These are phyloP conservation scores for Pichia scutulata DNA, from an alignment of 805 yeast species.

Conservation along the genomic window DNA sequence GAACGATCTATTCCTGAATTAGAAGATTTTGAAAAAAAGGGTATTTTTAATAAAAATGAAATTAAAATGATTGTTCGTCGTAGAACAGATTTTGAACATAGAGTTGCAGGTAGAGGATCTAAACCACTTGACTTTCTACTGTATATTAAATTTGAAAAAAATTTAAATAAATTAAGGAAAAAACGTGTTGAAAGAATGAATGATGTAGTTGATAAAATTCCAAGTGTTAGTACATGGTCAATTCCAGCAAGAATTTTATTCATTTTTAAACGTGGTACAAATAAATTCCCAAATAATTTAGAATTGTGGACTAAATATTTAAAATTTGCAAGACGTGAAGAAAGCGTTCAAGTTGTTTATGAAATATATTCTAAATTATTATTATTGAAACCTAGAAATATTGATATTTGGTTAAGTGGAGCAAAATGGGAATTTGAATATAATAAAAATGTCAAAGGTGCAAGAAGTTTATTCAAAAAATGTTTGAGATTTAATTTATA, in stretches of 20 bases:
- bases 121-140: conserved; percentile 67
- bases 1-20: conserved; percentile 83
- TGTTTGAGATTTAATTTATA: conserved; percentile 80
- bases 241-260: conserved; percentile 73
- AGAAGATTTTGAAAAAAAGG: conserved; percentile 76
- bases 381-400: conserved; percentile 84
- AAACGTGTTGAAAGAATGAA: conserved; percentile 62
- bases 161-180: conserved; percentile 67
- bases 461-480: conserved; percentile 78
- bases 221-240: conserved; percentile 79
- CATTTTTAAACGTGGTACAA: conserved; percentile 75
- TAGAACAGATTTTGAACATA: conserved; percentile 92
- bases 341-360: conserved; percentile 65
- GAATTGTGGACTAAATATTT: conserved; percentile 75
- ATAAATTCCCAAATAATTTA: conserved; percentile 70
- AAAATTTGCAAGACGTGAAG: conserved; percentile 55
- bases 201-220: conserved; percentile 48
- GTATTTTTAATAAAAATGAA: conserved; percentile 76
- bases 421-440: conserved; percentile 89
- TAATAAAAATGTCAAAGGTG: conserved; percentile 82
- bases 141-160: conserved; percentile 74
- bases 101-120: conserved; percentile 78
- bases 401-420: conserved; percentile 89
- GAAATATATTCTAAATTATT: conserved; percentile 70
- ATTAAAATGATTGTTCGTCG: conserved; percentile 80